Conservation (phyloP, 148 eudicot genomes). For the Agrostemma githago region DNA sequence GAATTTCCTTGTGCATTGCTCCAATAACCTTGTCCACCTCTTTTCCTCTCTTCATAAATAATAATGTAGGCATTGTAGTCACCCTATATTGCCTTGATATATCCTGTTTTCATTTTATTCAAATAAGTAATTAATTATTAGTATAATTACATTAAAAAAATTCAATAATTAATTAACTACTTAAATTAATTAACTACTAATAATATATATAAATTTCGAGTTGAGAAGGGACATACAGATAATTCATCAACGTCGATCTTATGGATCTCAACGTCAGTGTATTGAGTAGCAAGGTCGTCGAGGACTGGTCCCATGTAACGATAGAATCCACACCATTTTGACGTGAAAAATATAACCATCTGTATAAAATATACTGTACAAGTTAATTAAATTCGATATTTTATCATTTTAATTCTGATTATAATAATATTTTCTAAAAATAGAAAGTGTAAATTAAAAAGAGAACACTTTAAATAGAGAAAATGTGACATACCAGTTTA, state of each 20-base stretch:
- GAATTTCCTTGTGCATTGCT: conserved; percentile 37
- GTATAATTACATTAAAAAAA: too few species aligned
- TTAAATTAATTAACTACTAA: background rate
- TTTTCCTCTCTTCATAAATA: conserved; percentile 43
- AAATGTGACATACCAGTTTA: conserved; percentile 41
- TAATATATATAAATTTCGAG: background rate
- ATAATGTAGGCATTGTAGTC: conserved; percentile 41
- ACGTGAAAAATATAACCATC: conserved; percentile 68
- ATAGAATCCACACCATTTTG: conserved; percentile 80
- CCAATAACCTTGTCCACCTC: conserved; percentile 46
- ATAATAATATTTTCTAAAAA: too few species aligned
- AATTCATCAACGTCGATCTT: conserved; percentile 83
- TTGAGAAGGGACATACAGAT: conserved; percentile 32
- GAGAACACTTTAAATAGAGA: too few species aligned
- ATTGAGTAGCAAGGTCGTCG: conserved; percentile 51
- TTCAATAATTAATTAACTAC: too few species aligned
- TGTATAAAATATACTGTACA: background rate
- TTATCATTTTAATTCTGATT: too few species aligned
- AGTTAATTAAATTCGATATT: too few species aligned
- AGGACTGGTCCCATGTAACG: conserved; percentile 47
- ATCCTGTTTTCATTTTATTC: conserved; percentile 23
- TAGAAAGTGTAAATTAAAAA: too few species aligned
- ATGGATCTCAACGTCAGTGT: conserved; percentile 60
- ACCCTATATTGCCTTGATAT: conserved; percentile 38
- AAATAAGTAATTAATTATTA: background rate